Evolutionary conservation across 2,329 filamentous ascomycete species (phyloP), one percentile per base, ranked within the genome.

Genomic region (Penicillium hesseltinei): DNA sequence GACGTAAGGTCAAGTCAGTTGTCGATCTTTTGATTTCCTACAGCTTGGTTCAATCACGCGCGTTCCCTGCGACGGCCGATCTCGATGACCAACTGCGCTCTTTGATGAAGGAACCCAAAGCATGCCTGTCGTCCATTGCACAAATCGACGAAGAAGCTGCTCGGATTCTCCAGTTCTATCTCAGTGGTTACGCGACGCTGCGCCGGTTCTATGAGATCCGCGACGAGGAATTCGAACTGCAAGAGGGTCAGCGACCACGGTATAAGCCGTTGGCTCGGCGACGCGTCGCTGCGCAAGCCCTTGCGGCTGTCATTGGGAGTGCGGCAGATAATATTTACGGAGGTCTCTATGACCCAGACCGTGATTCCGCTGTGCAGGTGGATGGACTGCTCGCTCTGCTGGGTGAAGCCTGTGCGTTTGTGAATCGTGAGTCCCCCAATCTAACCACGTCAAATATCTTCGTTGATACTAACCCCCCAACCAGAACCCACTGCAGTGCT

Each of bases 101-200:
- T 15, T 81, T 97, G 40, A 82, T 97, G 52, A 82, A 82, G 53
- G 86, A 88, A 51, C 89, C 92, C 13, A 88, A 88, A 64, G 76
- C 84, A 15, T 88, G 89, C 0, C 80, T 97, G 3, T 85, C 88
- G 54, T 80, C 84, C 31, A 85, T 93, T 52, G 89, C 90, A 6
- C 82, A 83, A 27, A 82, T 88, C 52, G 93, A 97, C 66, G 78
- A 89, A 33, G 88, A 92, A 69, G 92, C 91, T 8, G 93, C 92
- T 9, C 84, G 90, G 65, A 83, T 96, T 11, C 81, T 97, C 3
- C 90, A 92, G 46, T 89, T 88, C 60, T 88, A 92, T 76, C 85
- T 97, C 10, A 94, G 90, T 71, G 93, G 93, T 23, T 97, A 97
- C 69, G 93, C 92, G 23, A 96, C 92, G 0, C 80, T 97, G 21